Percentiles rank a stretch among this genome's conserved stretches.
These are phyloP conservation scores for Podospora fimiseda DNA, from an alignment of 495 filamentous ascomycete genomes.

Conservation along the genomic window DNA sequence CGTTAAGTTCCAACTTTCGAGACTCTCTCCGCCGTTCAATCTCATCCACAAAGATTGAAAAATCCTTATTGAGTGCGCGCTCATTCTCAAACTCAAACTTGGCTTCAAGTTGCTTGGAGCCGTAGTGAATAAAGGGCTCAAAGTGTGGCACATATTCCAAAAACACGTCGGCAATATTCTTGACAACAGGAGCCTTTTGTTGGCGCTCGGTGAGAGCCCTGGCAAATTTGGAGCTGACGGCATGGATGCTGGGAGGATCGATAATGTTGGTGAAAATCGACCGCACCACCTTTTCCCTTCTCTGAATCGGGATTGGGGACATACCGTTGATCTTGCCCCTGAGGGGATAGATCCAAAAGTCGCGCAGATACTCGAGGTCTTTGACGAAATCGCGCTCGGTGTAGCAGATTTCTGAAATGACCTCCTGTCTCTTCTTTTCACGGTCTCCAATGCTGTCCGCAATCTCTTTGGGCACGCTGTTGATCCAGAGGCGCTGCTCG, in stretches of 20 bases:
- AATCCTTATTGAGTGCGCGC: slow-evolving; percentile 75
- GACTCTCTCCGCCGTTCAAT: slow-evolving; percentile 95
- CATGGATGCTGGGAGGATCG: slow-evolving; percentile 70
- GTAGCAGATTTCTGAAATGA: slow-evolving; percentile 98
- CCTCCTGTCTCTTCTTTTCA: slow-evolving; percentile 96
- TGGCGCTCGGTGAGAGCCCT: slow-evolving; percentile 84
- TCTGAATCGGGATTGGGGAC: slow-evolving; percentile 83
- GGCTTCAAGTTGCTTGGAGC: slow-evolving; percentile 90
- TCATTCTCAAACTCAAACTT: slow-evolving; percentile 99
- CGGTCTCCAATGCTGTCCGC: slow-evolving; percentile 79
- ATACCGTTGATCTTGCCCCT: slow-evolving; percentile 55
- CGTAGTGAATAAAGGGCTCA: slow-evolving; percentile 94
- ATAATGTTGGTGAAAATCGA: slow-evolving; percentile 95
- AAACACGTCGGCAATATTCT: slow-evolving; percentile 91
- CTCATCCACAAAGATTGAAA: slow-evolving; percentile 91
- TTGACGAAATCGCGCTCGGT: slow-evolving; percentile 99
- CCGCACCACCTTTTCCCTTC: slow-evolving; percentile 82
- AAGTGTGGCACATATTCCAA: slow-evolving; percentile 85
- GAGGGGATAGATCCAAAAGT: slow-evolving; percentile 97
- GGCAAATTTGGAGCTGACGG: slow-evolving; percentile 80
- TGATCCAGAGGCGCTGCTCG: slow-evolving; percentile 99
- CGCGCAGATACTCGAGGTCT: slow-evolving; percentile 93
- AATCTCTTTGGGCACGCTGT: slow-evolving; percentile 92
- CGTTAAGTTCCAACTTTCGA: slow-evolving; percentile 93
- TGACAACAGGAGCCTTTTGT: slow-evolving; percentile 80